Conservation (phyloP, 768 basidiomycete species). For the Mycena capillaripes region DNA sequence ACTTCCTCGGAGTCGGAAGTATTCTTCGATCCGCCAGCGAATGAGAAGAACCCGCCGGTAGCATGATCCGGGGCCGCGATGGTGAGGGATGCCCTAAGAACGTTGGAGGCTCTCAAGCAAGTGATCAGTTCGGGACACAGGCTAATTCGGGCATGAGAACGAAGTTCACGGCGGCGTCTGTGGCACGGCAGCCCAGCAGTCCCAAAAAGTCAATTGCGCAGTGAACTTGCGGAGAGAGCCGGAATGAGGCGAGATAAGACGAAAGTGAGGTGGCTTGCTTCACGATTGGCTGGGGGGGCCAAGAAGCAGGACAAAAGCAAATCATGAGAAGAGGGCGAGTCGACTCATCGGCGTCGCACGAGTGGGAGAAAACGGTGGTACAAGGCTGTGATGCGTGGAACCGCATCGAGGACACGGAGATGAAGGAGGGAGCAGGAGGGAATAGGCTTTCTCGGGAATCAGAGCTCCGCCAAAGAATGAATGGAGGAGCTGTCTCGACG, state of each 20-base stretch:
- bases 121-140: not conserved
- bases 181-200: conserved; percentile 12
- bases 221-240: conserved; percentile 17
- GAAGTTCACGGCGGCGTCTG: not conserved
- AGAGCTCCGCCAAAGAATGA: not conserved
- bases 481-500: not conserved
- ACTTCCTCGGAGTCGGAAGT: conserved; percentile 16
- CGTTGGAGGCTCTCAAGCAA: conserved; percentile 26
- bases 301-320: conserved; percentile 28
- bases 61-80: conserved; percentile 24
- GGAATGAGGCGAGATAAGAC: conserved; percentile 14
- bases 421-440: not conserved
- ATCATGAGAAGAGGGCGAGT: conserved; percentile 14
- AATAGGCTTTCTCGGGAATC: conserved; percentile 26
- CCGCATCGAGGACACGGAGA: conserved; percentile 27
- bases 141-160: conserved; percentile 27
- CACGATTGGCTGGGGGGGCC: not conserved
- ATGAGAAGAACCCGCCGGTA: conserved; percentile 14
- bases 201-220: conserved; percentile 34
- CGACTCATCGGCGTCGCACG: conserved; percentile 17
- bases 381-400: conserved; percentile 13
- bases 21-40: conserved; percentile 22
- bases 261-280: not conserved
- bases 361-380: conserved; percentile 6
- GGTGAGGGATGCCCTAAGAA: conserved; percentile 1